Evolutionary conservation across 352 stramenopile genomes (phyloP), one percentile per base, ranked within the genome.

Genomic region (Peronospora destructor): DNA sequence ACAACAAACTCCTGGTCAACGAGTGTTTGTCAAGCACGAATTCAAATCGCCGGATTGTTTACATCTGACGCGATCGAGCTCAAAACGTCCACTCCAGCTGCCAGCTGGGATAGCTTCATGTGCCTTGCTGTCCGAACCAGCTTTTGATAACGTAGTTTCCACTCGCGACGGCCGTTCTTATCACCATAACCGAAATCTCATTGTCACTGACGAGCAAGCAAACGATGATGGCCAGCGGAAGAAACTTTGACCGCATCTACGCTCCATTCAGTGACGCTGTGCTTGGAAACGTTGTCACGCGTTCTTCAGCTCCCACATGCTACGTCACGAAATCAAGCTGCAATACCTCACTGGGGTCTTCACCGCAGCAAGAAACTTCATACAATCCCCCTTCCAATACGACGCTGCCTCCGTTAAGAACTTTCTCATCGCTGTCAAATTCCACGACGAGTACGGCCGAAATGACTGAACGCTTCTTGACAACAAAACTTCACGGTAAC

Each of bases 71-170:
- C 44, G 41, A 68, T 64, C 40, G 43, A 61, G 45, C 44, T 28
- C 33, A 21, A 43, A 12, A 29, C 45, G 37, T 26, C 26, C 44
- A 53, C 25, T 32, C 36, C 45, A 60, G 47, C 40, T 56, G 42
- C 47, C 54, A 61, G 41, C 59, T 64, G 56, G 38, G 48, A 42
- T 49, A 60, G 35, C 59, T 64, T 64, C 28, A 40, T 58, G 37
- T 9, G 50, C 34, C 13, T 28, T 45, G 48, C 53, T 61, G 19
- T 61, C 52, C 41, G 41, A 51, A 38, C 33, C 36, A 54, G 37
- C 38, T 54, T 55, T 53, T 64, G 54, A 67, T 67, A 67, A 67
- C 59, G 54, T n/a, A n/a, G n/a, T n/a, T n/a, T n/a, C n/a, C n/a
- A n/a, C n/a, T n/a, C n/a, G n/a, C n/a, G n/a, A n/a, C n/a, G 28